Percentiles rank a stretch among this genome's conserved stretches.
Evolutionary conservation across 2,329 filamentous ascomycete species (phyloP).

Genomic region (Onygena corvina): DNA sequence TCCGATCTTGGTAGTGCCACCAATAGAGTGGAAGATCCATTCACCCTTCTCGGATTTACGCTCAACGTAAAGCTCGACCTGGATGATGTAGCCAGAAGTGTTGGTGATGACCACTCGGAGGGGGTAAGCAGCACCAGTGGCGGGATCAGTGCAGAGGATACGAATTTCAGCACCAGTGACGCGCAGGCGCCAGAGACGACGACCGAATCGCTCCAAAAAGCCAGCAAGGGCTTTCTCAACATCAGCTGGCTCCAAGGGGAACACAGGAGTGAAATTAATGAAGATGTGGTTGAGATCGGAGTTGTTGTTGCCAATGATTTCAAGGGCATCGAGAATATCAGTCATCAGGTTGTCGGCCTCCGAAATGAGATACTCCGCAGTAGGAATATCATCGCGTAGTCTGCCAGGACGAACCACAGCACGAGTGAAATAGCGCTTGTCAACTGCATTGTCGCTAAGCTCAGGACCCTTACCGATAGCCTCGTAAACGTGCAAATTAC

Average conservation of each 20-base stretch:
- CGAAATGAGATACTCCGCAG: conserved; percentile 95
- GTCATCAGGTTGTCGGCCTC: conserved; percentile 95
- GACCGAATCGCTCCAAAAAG: conserved; percentile 92
- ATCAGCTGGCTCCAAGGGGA: conserved; percentile 78
- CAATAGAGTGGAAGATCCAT: conserved; percentile 97
- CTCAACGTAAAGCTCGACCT: conserved; percentile 96
- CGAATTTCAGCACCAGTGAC: conserved; percentile 96
- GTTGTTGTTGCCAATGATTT: conserved; percentile 98
- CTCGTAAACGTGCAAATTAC: conserved; percentile 98
- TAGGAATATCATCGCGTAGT: conserved; percentile 92
- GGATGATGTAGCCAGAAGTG: conserved; percentile 93
- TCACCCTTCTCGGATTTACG: conserved; percentile 96
- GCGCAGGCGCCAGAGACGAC: conserved; percentile 88
- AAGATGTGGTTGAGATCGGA: conserved; percentile 99
- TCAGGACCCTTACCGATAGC: conserved; percentile 88
- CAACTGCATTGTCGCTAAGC: conserved; percentile 51
- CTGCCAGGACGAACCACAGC: conserved; percentile 89
- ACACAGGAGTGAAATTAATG: conserved; percentile 97
- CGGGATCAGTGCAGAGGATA: conserved; percentile 88
- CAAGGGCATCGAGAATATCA: conserved; percentile 91
- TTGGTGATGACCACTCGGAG: conserved; percentile 95
- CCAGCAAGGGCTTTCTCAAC: conserved; percentile 87
- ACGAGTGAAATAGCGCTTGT: conserved; percentile 94
- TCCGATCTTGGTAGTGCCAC: conserved; percentile 86
- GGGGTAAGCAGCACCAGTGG: conserved; percentile 73